Base-by-base conservation (phyloP, 2,329 filamentous ascomycete species). In the Xylariaceae sp. region DNA sequence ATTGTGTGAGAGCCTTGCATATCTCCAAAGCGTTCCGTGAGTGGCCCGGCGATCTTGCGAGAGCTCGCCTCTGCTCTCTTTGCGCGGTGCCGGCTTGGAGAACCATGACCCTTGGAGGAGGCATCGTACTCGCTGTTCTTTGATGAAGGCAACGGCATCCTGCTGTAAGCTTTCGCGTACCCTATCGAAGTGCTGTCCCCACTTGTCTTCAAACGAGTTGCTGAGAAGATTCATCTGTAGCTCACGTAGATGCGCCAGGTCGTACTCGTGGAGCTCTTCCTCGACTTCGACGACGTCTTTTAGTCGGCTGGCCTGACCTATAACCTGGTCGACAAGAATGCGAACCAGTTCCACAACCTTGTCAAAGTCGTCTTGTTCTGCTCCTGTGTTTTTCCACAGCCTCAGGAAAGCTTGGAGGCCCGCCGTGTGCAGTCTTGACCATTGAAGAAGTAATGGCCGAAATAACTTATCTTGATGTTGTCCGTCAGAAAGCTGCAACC, bases 191-290 rank as follows among this genome's bases (percentile, higher is more conserved):
- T 97, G 90, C 54, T 88, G 82, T 11, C 91, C 91, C 94, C 94
- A 99, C 43, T 88, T 88, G 65, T 95, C 89, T 66, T 97, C 92
- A 64, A 97, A 97, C 0, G 90, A 89, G 56, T 94, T 75, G 65
- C 95, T 89, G 5, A 97, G 75, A 11, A 96, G 77, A 59, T 95
- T 88, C 90, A 97, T 96, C 69, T 99, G 94, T 47, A 96, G 75
- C 63, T 90, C 85, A 45, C 94, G 82, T 47, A 97, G 75, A 36
- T 84, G 81, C 40, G 78, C 75, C 59, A 90, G 87, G 58, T 96
- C 90, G 64, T 90, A 92, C 59, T 91, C 87, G 6, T 82, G 78
- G 51, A 99, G 76, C 53, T 96, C 91, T 58, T 95, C 90, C 68
- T 97, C 92, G 0, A 96, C 82, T 59, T 95, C 90, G 42, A 85